Evolutionary conservation across 176 grass and related monocot species (phyloP).

Genomic region (Zoysia japonica): DNA sequence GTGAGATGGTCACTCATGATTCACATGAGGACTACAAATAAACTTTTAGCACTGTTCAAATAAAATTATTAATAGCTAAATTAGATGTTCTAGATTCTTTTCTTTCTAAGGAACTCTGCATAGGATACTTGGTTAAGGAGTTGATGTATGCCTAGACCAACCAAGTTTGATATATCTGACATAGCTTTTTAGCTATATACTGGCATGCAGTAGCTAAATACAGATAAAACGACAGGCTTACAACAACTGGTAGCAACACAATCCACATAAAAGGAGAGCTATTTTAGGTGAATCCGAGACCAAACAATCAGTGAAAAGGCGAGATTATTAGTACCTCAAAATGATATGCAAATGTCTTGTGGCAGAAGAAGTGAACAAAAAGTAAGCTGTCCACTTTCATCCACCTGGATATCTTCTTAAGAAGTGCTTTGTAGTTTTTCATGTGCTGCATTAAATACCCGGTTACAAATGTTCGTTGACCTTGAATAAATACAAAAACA

Average conservation of each 20-base stretch:
- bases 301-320: slow-evolving; percentile 6
- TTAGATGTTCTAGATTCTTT: not conserved
- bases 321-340: slow-evolving; percentile 66
- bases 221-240: not conserved
- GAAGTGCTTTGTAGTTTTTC: slow-evolving; percentile 95
- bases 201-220: not conserved
- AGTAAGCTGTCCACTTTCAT: slow-evolving; percentile 83
- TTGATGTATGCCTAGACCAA: no score
- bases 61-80: slow-evolving; percentile 1
- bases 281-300: slow-evolving; percentile 12
- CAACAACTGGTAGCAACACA: not conserved
- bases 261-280: not conserved
- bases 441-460: slow-evolving; percentile 64
- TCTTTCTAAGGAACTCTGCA: not conserved
- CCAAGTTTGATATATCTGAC: no score
- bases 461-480: not conserved
- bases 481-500: slow-evolving; percentile 21
- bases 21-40: slow-evolving; percentile 16
- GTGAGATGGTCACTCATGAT: not conserved
- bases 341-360: slow-evolving; percentile 93
- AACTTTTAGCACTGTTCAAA: not conserved
- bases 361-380: slow-evolving; percentile 93
- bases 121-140: not conserved
- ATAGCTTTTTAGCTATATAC: not conserved
- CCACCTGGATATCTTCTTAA: slow-evolving; percentile 94